These are phyloP conservation scores for Melocanna baccifera DNA, from an alignment of 176 grass and related monocot genomes.

Conservation along the genomic window DNA sequence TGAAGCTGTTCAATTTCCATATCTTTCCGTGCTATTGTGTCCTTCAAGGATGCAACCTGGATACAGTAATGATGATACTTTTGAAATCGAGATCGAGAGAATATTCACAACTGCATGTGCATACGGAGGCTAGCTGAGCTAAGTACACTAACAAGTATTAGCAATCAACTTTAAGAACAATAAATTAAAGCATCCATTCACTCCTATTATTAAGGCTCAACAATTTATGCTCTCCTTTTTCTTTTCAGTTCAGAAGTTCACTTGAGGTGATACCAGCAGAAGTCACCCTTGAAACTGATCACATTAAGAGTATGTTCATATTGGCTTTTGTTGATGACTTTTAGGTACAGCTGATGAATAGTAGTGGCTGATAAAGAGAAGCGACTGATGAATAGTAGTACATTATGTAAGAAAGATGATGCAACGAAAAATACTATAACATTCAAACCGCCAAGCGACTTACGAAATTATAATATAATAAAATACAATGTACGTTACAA, in stretches of 20 bases:
- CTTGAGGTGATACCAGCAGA: background rate
- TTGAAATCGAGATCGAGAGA: slow-evolving; percentile 21
- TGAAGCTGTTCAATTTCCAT: slow-evolving; percentile 85
- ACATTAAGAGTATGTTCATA: too few species aligned
- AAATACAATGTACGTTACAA: too few species aligned
- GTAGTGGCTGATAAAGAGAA: too few species aligned
- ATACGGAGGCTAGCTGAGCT: background rate
- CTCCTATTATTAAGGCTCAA: slow-evolving; percentile 19
- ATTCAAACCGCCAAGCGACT: too few species aligned
- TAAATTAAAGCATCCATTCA: background rate
- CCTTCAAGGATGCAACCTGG: slow-evolving; percentile 93
- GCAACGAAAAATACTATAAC: too few species aligned
- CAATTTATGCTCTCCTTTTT: background rate
- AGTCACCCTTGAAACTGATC: background rate
- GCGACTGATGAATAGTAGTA: too few species aligned
- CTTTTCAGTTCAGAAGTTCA: background rate
- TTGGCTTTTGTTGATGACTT: too few species aligned
- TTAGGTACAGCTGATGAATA: too few species aligned
- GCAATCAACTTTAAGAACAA: background rate
- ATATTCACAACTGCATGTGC: background rate
- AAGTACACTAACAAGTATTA: background rate
- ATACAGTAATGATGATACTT: slow-evolving; percentile 4
- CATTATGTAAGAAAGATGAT: too few species aligned
- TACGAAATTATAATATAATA: too few species aligned
- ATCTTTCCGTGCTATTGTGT: slow-evolving; percentile 76